These are phyloP conservation scores for Fusarium piperis DNA, from an alignment of 2,329 filamentous ascomycete genomes.

Conservation along the genomic window DNA sequence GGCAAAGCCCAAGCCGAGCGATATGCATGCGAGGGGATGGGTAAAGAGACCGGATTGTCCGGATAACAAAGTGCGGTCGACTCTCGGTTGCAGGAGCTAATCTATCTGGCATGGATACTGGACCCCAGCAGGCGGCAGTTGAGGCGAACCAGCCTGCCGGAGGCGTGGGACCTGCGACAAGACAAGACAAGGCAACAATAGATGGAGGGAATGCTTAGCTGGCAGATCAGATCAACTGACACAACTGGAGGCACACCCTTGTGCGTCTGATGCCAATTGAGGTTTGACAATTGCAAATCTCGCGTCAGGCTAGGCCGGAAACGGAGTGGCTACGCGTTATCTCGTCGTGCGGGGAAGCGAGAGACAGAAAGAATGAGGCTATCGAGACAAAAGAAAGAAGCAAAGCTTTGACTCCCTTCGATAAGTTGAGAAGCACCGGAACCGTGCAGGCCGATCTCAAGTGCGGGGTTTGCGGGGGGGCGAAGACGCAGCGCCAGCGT, in stretches of 20 bases:
- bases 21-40: not conserved
- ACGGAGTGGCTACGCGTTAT: conserved; percentile 20
- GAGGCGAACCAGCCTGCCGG: not conserved
- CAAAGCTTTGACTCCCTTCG: not conserved
- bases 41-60: not conserved
- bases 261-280: conserved; percentile 26
- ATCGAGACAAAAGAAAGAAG: not conserved
- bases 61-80: not conserved
- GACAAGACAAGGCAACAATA: not conserved
- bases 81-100: not conserved
- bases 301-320: conserved; percentile 28
- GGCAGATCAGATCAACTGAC: not conserved
- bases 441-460: not conserved
- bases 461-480: conserved; percentile 22
- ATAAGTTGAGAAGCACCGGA: not conserved
- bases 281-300: conserved; percentile 31
- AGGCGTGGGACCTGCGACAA: not conserved
- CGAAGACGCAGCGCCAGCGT: not conserved
- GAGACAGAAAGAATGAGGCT: not conserved
- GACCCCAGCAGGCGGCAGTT: not conserved
- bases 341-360: conserved; percentile 27
- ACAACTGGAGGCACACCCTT: conserved; percentile 1
- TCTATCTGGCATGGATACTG: not conserved
- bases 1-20: not conserved
- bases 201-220: not conserved